Conservation (phyloP, 306 rosid genomes). For the Vachellia collinsii region DNA sequence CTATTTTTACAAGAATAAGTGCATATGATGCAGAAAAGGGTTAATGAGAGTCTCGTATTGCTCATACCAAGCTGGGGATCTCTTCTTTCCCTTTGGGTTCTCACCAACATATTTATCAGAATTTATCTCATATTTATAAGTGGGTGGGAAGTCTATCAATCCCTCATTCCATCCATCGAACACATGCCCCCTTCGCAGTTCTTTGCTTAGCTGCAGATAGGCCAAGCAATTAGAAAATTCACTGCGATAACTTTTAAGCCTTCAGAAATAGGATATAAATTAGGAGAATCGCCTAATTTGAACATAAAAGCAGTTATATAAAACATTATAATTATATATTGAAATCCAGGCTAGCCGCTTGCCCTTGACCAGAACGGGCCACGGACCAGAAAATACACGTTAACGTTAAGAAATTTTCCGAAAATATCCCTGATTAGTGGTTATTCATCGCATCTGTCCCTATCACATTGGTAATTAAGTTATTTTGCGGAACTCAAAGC, state of each 20-base stretch:
- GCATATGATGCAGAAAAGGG: background rate
- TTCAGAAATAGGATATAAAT: background rate
- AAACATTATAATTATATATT: too few species aligned
- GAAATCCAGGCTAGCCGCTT: too few species aligned
- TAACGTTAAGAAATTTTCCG: too few species aligned
- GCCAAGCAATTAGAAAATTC: conserved; percentile 17
- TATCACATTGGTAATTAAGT: background rate
- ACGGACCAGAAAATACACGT: too few species aligned
- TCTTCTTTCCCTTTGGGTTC: conserved; percentile 70
- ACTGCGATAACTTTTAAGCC: background rate
- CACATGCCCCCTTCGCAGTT: conserved; percentile 67
- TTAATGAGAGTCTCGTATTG: background rate
- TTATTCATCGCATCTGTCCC: background rate
- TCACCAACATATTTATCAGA: conserved; percentile 71
- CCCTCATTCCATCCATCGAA: conserved; percentile 98
- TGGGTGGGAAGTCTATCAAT: conserved; percentile 74
- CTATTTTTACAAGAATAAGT: background rate
- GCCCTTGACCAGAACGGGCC: too few species aligned
- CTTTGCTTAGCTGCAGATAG: conserved; percentile 73
- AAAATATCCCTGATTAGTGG: background rate
- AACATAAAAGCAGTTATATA: background rate
- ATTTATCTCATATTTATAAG: conserved; percentile 80
- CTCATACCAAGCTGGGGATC: conserved; percentile 94
- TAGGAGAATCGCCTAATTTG: background rate
- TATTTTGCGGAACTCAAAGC: background rate